Conservation (phyloP, 169 alveolate genomes). For the Cryptosporidium ryanae region DNA sequence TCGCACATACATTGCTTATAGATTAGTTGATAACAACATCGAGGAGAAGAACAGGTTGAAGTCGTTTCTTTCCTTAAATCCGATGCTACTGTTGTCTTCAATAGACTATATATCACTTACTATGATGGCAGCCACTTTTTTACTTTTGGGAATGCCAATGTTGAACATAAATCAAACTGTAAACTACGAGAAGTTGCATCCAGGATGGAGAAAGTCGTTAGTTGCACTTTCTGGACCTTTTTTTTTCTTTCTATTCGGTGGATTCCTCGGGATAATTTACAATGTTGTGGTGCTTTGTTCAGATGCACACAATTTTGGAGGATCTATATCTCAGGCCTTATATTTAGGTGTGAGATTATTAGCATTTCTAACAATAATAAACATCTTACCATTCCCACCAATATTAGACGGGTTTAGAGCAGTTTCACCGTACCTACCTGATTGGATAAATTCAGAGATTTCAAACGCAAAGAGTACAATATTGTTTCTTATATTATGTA, state of each 20-base stretch:
- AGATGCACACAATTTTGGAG: neutral
- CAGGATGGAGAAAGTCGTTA: constrained; percentile 11
- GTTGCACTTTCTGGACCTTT: constrained; percentile 15
- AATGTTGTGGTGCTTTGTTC: neutral
- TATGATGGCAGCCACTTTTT: neutral
- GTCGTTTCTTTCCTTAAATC: constrained; percentile 16
- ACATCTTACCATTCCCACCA: constrained; percentile 17
- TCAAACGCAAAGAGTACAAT: constrained; percentile 5
- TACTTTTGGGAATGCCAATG: constrained; percentile 2
- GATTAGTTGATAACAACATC: neutral
- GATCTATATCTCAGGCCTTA: constrained; percentile 9
- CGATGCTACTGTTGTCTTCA: neutral
- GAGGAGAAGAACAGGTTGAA: neutral
- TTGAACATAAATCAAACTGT: constrained; percentile 13
- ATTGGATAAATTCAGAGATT: neutral
- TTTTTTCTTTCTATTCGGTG: neutral
- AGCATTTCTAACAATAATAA: constrained; percentile 7
- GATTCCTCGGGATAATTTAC: neutral
- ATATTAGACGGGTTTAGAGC: constrained; percentile 6
- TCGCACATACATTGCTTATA: neutral
- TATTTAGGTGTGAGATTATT: neutral
- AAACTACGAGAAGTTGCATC: neutral
- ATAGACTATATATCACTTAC: constrained; percentile 1
- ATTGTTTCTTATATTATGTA: constrained; percentile 10
- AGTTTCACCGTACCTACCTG: constrained; percentile 12